phyloP scores from a whole-genome alignment of 2,329 filamentous ascomycete genomes.

The Penicillium sp. region DNA sequence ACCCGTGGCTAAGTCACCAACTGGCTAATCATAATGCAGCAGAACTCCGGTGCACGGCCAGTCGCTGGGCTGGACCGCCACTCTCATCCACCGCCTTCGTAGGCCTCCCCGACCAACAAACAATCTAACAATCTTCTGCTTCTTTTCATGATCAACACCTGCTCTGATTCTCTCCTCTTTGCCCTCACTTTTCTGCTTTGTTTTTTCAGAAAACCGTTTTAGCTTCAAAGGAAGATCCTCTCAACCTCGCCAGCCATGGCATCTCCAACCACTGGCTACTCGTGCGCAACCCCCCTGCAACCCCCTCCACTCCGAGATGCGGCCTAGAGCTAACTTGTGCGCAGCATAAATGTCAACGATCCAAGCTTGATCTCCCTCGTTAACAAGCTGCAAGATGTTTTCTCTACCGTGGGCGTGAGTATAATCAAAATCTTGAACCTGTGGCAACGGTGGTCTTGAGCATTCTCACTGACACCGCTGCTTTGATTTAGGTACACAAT shows the following conservation, averaged over 20 bases:
- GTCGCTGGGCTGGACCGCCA: conserved; percentile 22
- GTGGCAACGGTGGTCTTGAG: conserved; percentile 16
- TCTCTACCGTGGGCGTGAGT: conserved; percentile 87
- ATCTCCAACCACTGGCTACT: conserved; percentile 48
- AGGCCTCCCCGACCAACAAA: conserved; percentile 26
- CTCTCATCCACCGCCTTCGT: conserved; percentile 33
- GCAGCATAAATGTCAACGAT: conserved; percentile 72
- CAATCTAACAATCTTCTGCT: conserved; percentile 22
- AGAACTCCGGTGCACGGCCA: conserved; percentile 9
- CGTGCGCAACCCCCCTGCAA: conserved; percentile 44
- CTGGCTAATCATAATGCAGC: background rate
- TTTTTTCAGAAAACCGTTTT: conserved; percentile 6
- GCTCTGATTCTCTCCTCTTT: conserved; percentile 22
- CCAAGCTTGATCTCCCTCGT: conserved; percentile 77
- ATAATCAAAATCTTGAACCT: background rate
- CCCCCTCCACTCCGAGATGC: conserved; percentile 32
- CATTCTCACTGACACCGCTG: conserved; percentile 33
- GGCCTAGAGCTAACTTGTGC: conserved; percentile 33
- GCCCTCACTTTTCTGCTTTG: conserved; percentile 13
- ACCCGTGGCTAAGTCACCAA: background rate
- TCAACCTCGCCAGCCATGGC: conserved; percentile 47
- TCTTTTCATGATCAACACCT: conserved; percentile 16
- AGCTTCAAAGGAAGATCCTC: conserved; percentile 5
- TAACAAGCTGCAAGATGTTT: conserved; percentile 99
- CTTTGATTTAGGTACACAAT: conserved; percentile 76